These are phyloP conservation scores for Didymella pomorum DNA, from an alignment of 2,329 filamentous ascomycete genomes.

Conservation along the genomic window DNA sequence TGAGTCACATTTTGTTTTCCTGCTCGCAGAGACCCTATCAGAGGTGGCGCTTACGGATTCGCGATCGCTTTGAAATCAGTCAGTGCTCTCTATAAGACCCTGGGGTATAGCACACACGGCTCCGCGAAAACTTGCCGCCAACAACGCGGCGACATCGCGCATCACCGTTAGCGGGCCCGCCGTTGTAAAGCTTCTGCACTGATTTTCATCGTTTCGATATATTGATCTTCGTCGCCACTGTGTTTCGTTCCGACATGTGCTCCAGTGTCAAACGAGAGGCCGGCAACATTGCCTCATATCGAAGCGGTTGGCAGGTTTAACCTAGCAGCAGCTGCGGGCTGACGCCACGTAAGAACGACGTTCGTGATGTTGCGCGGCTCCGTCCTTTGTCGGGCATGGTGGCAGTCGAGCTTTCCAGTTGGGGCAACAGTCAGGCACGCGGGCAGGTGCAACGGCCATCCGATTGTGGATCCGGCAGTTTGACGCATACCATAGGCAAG, in stretches of 20 bases:
- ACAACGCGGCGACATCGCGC: constrained; percentile 1
- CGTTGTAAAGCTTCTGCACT: constrained; percentile 6
- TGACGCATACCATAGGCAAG: neutral
- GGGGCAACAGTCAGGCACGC: neutral
- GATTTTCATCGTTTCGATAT: constrained; percentile 24
- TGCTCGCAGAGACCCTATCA: neutral
- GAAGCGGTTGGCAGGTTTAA: neutral
- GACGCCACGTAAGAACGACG: neutral
- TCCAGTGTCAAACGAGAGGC: neutral
- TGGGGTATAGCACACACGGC: constrained; percentile 12
- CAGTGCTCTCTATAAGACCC: constrained; percentile 16
- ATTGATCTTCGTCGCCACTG: constrained; percentile 14
- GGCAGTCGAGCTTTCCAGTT: neutral
- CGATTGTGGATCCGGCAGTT: neutral
- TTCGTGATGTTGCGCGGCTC: neutral
- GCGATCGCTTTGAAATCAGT: neutral
- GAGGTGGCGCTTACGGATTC: neutral
- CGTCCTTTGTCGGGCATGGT: neutral
- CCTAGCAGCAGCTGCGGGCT: neutral
- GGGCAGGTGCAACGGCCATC: neutral
- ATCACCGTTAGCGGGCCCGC: constrained; percentile 7
- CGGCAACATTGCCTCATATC: neutral
- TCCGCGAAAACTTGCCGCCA: constrained; percentile 9
- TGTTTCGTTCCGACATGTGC: neutral
- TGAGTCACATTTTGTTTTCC: neutral